Conservation (phyloP, 352 stramenopile species). For the Globisporangium megalacanthum region DNA sequence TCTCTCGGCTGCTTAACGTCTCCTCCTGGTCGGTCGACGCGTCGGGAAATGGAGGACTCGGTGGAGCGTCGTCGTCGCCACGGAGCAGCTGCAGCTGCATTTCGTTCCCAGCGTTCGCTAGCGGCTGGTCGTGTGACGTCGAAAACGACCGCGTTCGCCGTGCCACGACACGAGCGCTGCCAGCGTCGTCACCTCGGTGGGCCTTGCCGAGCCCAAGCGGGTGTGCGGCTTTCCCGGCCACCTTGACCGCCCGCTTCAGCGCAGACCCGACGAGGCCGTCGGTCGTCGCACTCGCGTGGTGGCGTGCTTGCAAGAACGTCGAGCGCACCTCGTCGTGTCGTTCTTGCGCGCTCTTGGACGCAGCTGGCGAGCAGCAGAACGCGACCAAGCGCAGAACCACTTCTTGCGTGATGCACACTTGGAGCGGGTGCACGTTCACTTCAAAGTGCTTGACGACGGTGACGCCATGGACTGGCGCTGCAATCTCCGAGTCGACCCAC, state of each 20-base stretch:
- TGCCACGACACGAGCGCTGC: background rate
- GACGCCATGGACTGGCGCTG: slow-evolving; percentile 46
- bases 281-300: slow-evolving; percentile 16
- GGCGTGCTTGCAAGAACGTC: slow-evolving; percentile 43
- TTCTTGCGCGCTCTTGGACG: slow-evolving; percentile 27
- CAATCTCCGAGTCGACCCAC: slow-evolving; percentile 66
- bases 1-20: slow-evolving; percentile 16
- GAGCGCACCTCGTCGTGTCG: slow-evolving; percentile 57
- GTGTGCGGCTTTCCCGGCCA: slow-evolving; percentile 57
- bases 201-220: slow-evolving; percentile 37
- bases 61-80: background rate
- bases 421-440: slow-evolving; percentile 80
- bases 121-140: slow-evolving; percentile 33
- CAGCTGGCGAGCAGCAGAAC: slow-evolving; percentile 38
- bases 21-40: slow-evolving; percentile 12
- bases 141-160: slow-evolving; percentile 9
- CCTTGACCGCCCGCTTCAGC: slow-evolving; percentile 54
- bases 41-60: background rate
- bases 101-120: slow-evolving; percentile 29
- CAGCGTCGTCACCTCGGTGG: slow-evolving; percentile 13
- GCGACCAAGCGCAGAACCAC: slow-evolving; percentile 61
- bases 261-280: slow-evolving; percentile 41
- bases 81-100: slow-evolving; percentile 16
- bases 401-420: slow-evolving; percentile 79
- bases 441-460: slow-evolving; percentile 80